Conservation (phyloP, 2,329 filamentous ascomycete species). For the Trichoderma sp. region DNA sequence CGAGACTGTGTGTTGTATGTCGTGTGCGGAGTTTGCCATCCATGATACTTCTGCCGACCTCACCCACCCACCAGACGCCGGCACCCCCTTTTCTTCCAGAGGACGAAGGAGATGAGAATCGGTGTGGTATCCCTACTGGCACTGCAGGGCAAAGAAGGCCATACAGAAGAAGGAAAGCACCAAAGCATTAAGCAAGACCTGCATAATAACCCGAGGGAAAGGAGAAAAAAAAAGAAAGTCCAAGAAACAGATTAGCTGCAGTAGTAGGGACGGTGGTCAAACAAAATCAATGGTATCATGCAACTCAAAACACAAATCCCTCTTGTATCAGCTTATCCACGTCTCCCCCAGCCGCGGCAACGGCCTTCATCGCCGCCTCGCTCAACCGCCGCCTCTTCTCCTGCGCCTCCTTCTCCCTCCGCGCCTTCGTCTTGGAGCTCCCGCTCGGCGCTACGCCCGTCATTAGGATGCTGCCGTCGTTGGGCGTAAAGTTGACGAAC, state of each 20-base stretch:
- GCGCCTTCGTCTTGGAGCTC: constrained; percentile 90
- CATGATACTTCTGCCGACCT: too few relatives aligned
- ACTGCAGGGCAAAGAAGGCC: too few relatives aligned
- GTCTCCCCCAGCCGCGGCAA: constrained; percentile 72
- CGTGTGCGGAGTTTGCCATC: too few relatives aligned
- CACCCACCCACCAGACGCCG: too few relatives aligned
- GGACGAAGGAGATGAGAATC: too few relatives aligned
- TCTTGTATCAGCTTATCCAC: constrained; percentile 56
- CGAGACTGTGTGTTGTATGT: too few relatives aligned
- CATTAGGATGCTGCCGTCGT: constrained; percentile 76
- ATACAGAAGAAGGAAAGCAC: neutral
- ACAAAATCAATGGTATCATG: neutral
- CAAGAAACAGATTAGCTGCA: neutral
- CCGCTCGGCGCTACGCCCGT: constrained; percentile 90
- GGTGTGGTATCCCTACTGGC: too few relatives aligned
- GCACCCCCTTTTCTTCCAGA: too few relatives aligned
- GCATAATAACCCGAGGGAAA: too few relatives aligned
- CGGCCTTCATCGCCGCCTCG: constrained; percentile 68
- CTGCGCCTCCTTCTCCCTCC: constrained; percentile 81
- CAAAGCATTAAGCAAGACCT: too few relatives aligned
- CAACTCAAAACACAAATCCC: constrained; percentile 48
- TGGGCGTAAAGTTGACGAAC: constrained; percentile 90
- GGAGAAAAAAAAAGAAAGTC: neutral
- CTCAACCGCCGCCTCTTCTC: constrained; percentile 72
- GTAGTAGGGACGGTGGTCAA: neutral